These are phyloP conservation scores for Phytomonas sp. DNA, from an alignment of 208 protist genomes.

Conservation along the genomic window DNA sequence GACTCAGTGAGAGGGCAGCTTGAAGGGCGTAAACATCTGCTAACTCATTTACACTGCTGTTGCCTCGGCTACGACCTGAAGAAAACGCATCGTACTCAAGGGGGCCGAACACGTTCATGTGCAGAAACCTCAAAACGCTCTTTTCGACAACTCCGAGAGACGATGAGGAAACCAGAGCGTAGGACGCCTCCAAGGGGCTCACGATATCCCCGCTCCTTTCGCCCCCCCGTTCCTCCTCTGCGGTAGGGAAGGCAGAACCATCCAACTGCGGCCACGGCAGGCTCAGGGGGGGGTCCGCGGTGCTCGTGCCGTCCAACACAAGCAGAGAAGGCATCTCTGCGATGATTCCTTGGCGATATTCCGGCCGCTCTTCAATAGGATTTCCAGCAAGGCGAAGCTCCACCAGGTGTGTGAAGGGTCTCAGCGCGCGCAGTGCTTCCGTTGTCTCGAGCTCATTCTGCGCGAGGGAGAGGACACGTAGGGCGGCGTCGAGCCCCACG, in stretches of 20 bases:
- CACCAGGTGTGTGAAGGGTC: conserved; percentile 44
- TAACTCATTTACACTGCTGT: neutral
- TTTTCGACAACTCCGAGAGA: conserved; percentile 16
- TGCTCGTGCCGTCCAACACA: conserved; percentile 42
- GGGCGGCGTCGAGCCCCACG: conserved; percentile 38
- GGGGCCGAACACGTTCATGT: conserved; percentile 39
- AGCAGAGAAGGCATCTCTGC: conserved; percentile 61
- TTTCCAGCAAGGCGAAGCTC: conserved; percentile 70
- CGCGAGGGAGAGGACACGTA: conserved; percentile 56
- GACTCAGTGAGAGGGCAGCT: conserved; percentile 47
- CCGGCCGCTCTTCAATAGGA: conserved; percentile 30
- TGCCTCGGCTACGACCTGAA: neutral
- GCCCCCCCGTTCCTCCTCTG: conserved; percentile 6
- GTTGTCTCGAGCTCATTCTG: conserved; percentile 46
- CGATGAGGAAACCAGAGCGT: conserved; percentile 5
- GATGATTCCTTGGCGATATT: conserved; percentile 50
- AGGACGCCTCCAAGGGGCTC: neutral
- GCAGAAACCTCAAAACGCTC: conserved; percentile 64
- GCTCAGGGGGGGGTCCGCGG: conserved; percentile 41
- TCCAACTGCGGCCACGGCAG: conserved; percentile 75
- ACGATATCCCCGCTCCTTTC: neutral
- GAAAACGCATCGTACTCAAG: conserved; percentile 73
- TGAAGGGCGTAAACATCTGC: conserved; percentile 52
- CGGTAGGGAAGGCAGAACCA: conserved; percentile 7
- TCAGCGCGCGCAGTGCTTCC: conserved; percentile 40